phyloP scores from a whole-genome alignment of 1,284 basidiomycete species.

The Rhodotorula sp. region DNA sequence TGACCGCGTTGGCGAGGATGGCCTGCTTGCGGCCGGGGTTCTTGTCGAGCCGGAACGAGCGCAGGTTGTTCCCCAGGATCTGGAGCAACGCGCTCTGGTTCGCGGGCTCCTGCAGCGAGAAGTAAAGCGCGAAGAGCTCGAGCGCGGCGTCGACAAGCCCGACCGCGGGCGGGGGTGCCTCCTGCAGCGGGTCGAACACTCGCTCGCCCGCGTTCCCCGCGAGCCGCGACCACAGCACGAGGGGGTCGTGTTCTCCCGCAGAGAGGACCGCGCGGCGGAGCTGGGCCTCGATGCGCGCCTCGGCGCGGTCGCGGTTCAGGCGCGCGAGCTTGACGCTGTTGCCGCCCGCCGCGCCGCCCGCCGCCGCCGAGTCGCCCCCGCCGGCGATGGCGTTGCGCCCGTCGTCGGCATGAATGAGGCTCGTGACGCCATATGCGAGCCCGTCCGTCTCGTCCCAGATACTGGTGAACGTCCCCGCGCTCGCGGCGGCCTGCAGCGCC shows the following conservation, averaged over 20 bases:
- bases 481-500: constrained; percentile 85
- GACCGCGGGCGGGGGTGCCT: constrained; percentile 75
- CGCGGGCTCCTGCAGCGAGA: constrained; percentile 74
- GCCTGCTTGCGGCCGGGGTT: constrained; percentile 89
- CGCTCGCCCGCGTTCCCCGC: background rate
- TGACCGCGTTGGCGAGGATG: constrained; percentile 75
- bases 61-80: constrained; percentile 59
- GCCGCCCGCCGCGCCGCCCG: constrained; percentile 19
- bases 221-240: constrained; percentile 32
- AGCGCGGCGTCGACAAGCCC: constrained; percentile 87
- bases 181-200: constrained; percentile 15
- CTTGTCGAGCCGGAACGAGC: constrained; percentile 79
- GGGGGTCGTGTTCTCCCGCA: constrained; percentile 81
- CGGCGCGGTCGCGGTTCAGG: constrained; percentile 71
- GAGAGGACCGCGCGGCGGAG: constrained; percentile 79
- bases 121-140: constrained; percentile 73
- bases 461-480: constrained; percentile 77
- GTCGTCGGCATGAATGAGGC: constrained; percentile 56
- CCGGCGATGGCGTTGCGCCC: constrained; percentile 44
- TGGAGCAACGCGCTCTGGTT: constrained; percentile 69
- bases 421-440: constrained; percentile 89
- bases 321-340: constrained; percentile 57
- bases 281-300: constrained; percentile 71
- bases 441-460: constrained; percentile 88
- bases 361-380: constrained; percentile 26